These are phyloP conservation scores for Candolleomyces efflorescens DNA, from an alignment of 768 basidiomycete species.

Conservation along the genomic window DNA sequence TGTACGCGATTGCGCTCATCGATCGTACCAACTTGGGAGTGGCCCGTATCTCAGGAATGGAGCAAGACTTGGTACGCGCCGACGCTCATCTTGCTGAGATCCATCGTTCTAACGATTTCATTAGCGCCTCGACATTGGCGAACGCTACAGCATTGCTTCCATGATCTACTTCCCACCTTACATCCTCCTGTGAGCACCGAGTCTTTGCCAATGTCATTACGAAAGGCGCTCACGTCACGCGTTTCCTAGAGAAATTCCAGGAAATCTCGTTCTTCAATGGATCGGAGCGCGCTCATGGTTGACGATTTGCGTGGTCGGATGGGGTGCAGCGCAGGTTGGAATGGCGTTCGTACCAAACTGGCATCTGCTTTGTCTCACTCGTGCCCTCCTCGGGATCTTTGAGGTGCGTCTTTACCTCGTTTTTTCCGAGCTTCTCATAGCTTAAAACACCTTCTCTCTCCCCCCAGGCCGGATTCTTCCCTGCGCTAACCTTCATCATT, in stretches of 20 bases:
- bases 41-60: constrained; percentile 33
- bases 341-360: constrained; percentile 30
- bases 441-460: constrained; percentile 11
- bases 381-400: constrained; percentile 24
- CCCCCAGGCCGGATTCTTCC: constrained; percentile 34
- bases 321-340: constrained; percentile 27
- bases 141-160: constrained; percentile 29
- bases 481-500: constrained; percentile 36
- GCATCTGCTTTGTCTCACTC: constrained; percentile 20
- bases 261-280: constrained; percentile 24
- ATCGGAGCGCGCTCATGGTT: constrained; percentile 27
- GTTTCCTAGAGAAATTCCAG: constrained; percentile 17
- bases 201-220: neutral
- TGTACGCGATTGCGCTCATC: constrained; percentile 33
- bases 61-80: constrained; percentile 23
- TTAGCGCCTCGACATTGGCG: constrained; percentile 26
- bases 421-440: neutral
- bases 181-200: constrained; percentile 26
- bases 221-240: neutral
- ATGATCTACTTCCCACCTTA: constrained; percentile 34
- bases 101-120: neutral
- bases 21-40: constrained; percentile 34
- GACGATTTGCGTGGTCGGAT: constrained; percentile 24
- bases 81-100: neutral
- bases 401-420: constrained; percentile 10